Evolutionary conservation across 2,329 filamentous ascomycete genomes (phyloP), one percentile per base, ranked within the genome.

Genomic region (Endoconidiophora polonica): DNA sequence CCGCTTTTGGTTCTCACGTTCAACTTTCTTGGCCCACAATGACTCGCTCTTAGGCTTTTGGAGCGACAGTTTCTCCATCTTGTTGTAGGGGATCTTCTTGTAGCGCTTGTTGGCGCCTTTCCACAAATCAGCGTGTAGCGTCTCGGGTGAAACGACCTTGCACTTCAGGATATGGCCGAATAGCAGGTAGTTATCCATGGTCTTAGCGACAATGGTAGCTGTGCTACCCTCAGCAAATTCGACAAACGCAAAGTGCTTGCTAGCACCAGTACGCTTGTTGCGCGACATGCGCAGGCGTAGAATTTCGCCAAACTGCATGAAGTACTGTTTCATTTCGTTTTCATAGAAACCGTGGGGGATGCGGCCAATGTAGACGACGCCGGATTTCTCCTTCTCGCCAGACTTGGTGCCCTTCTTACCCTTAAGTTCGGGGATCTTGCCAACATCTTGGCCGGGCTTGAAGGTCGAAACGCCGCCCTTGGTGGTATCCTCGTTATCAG

Each of bases 181-280:
- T 61, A 98, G 74, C 38, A 96, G 77, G 66, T 98, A 98, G 67
- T 88, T 93, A 71, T 95, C 79, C 91, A 98, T 98, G 20, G 91
- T 94, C 68, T 87, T 85, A 46, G 86, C 82, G 26, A 94, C 90
- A 58, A 96, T 87, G 59, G 86, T 82, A 38, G 91, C 90, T n/a
- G 74, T 76, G 56, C 66, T 67, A 45, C 87, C 84, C 52, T 86
- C 81, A 33, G 72, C 68, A 60, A 98, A 98, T 66, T 98, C 86
- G 60, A 98, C 75, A 65, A 95, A 98, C 29, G 86, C 91, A 61
- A 83, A 94, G 70, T 96, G 91, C 70, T 91, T 94, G 63, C 83
- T 87, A 52, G 79, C 78, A 50, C 91, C 91, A 1, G 88, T 96
- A 64, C 83, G 83, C 66, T 84, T 86, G 72, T 94, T 96, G 59